Percentiles rank a stretch among this genome's conserved stretches.
Conservation (phyloP, 441 rosid genomes). For the Erodium chrysanthum region DNA sequence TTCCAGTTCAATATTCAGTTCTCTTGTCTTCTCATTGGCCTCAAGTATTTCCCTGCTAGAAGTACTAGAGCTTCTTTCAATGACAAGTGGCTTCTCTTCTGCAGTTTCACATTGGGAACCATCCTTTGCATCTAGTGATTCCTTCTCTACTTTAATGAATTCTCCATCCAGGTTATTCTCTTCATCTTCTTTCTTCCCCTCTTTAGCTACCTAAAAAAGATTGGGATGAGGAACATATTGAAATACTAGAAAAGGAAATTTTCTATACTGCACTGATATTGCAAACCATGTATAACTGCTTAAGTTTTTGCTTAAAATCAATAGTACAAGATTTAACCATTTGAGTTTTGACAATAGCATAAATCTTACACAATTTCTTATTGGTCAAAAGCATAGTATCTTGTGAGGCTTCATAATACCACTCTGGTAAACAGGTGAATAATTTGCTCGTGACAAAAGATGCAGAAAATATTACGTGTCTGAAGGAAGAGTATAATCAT, state of each 20-base stretch:
- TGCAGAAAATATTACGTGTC: no score
- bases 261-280: not conserved
- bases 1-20: constrained; percentile 66
- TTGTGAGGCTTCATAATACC: not conserved
- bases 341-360: not conserved
- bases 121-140: constrained; percentile 53
- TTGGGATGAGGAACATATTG: constrained; percentile 12
- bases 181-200: constrained; percentile 62
- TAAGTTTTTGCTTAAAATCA: not conserved
- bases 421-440: not conserved
- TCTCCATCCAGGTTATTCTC: constrained; percentile 64
- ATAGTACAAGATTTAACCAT: not conserved
- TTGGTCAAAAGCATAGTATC: not conserved
- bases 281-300: constrained; percentile 2
- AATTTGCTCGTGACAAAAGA: no score
- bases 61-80: constrained; percentile 45
- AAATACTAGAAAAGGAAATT: not conserved
- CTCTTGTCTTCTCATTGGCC: constrained; percentile 69
- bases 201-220: constrained; percentile 36
- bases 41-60: constrained; percentile 64
- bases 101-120: constrained; percentile 20
- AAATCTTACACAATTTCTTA: not conserved
- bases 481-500: not conserved
- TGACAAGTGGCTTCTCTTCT: constrained; percentile 27
- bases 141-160: constrained; percentile 92